Evolutionary conservation across 179 eudicot species (phyloP).

Genomic region (Beta lomatogona): DNA sequence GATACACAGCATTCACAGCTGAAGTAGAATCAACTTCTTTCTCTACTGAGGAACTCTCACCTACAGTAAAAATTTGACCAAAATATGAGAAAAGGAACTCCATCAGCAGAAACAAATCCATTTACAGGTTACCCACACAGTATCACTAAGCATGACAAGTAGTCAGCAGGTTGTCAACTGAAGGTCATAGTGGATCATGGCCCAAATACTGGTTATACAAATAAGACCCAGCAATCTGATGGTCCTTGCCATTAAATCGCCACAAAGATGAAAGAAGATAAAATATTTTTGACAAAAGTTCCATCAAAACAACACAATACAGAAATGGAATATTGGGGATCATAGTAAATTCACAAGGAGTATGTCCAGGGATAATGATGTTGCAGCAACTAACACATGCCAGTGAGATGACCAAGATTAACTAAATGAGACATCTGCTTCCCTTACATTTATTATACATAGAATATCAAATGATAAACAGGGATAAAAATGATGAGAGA

Average conservation of each 20-base stretch:
- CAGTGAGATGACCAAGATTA: background rate
- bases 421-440: background rate
- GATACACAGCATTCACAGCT: constrained; percentile 88
- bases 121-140: background rate
- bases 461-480: constrained; percentile 2
- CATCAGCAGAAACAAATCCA: background rate
- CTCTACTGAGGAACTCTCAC: constrained; percentile 98
- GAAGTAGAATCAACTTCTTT: constrained; percentile 81
- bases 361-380: background rate
- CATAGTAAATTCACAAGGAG: background rate
- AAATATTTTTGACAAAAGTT: background rate
- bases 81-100: constrained; percentile 1
- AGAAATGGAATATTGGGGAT: background rate
- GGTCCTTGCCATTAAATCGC: background rate
- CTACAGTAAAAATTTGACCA: constrained; percentile 36
- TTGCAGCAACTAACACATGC: background rate
- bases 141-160: background rate
- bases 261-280: background rate
- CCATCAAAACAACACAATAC: background rate
- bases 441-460: background rate
- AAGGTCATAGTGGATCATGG: background rate
- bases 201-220: background rate
- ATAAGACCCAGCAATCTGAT: background rate
- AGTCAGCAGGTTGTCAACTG: background rate
- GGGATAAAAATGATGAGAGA: background rate